phyloP scores from a whole-genome alignment of 1,284 basidiomycete genomes.

The Cronartium quercuum region DNA sequence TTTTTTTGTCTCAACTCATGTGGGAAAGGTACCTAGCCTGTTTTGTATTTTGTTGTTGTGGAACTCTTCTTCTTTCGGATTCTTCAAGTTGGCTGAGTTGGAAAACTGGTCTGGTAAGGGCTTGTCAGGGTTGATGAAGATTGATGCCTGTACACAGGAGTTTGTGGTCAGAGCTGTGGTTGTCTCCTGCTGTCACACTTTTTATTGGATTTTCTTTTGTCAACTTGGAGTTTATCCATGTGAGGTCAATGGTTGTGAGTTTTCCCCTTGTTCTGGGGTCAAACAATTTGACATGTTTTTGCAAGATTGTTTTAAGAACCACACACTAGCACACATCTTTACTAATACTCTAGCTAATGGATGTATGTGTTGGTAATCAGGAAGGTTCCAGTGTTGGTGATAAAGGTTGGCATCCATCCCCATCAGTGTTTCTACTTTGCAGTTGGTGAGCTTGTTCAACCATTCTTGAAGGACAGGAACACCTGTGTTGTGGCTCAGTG shows the following conservation, averaged over 20 bases:
- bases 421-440: background rate
- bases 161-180: background rate
- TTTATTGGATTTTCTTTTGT: background rate
- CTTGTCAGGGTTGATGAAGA: too few relatives aligned
- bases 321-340: background rate
- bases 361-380: background rate
- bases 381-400: background rate
- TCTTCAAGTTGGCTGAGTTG: too few relatives aligned
- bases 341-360: background rate
- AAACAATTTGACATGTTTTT: too few relatives aligned
- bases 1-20: too few relatives aligned
- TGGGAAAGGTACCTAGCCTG: background rate
- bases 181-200: too few relatives aligned
- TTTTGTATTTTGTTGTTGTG: background rate
- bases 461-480: too few relatives aligned
- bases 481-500: too few relatives aligned
- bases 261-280: too few relatives aligned
- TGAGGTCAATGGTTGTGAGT: background rate
- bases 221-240: background rate
- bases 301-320: too few relatives aligned
- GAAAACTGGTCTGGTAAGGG: too few relatives aligned
- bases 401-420: too few relatives aligned
- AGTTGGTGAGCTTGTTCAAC: too few relatives aligned
- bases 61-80: background rate
- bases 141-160: background rate